Conservation (phyloP, 1,284 basidiomycete genomes). For the Pascua guehoae region DNA sequence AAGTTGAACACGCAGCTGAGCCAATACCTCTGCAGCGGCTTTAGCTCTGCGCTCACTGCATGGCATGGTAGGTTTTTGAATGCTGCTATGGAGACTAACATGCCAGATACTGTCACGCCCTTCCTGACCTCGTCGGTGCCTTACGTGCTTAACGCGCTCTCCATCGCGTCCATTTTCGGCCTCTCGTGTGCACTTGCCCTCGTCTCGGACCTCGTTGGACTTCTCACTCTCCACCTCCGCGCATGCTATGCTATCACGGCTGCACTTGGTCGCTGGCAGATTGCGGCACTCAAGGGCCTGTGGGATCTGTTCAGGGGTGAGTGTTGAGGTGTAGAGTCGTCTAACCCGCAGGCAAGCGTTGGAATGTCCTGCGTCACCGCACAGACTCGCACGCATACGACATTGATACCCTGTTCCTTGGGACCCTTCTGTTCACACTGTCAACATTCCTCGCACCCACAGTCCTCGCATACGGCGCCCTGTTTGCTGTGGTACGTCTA, state of each 20-base stretch:
- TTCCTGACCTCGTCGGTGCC: conserved; percentile 9
- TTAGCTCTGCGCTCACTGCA: conserved; percentile 60
- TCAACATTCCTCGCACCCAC: conserved; percentile 89
- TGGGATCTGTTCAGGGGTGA: conserved; percentile 93
- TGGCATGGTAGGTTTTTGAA: conserved; percentile 63
- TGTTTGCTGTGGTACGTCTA: conserved; percentile 68
- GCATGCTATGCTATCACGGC: conserved; percentile 67
- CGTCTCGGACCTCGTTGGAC: conserved; percentile 24
- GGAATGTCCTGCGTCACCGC: conserved; percentile 71
- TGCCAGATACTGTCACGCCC: conserved; percentile 10
- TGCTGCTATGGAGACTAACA: background rate
- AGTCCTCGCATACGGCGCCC: conserved; percentile 73
- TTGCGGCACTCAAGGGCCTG: conserved; percentile 63
- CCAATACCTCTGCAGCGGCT: conserved; percentile 69
- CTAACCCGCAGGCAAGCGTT: conserved; percentile 65
- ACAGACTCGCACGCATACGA: conserved; percentile 88
- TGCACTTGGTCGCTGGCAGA: conserved; percentile 62
- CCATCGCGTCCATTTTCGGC: conserved; percentile 23
- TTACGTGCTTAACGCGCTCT: conserved; percentile 5
- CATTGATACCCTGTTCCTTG: conserved; percentile 87
- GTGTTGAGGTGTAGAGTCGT: conserved; percentile 20
- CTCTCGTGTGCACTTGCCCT: conserved; percentile 33
- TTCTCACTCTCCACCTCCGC: conserved; percentile 68
- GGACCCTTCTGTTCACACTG: conserved; percentile 90
- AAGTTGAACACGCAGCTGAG: conserved; percentile 95